Evolutionary conservation across 306 rosid genomes (phyloP), one percentile per base, ranked within the genome.

Genomic region (Cicer pinnatifidum): DNA sequence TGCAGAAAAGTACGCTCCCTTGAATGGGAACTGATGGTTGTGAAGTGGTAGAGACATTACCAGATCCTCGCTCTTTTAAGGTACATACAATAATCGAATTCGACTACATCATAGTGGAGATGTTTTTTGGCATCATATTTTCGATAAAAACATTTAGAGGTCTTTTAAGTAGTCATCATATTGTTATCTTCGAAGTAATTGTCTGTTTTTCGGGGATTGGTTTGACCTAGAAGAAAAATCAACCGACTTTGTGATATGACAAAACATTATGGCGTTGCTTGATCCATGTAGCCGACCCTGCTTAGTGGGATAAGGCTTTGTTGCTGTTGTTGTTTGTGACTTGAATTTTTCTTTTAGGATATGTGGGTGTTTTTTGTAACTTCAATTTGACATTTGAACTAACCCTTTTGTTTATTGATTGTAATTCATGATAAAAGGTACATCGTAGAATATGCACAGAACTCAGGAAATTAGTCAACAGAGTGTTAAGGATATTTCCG

Each of bases 21-120:
- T 73, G 68, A 85, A 92, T 92, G 98, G 90, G 96, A 79, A 82
- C 91, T 80, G 91, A 87, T 87, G 74, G 48, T 23, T 70, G 74
- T 76, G 87, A 86, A 75, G 82, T 45, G 20, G 80, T 39, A 51
- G 88, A 70, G 70, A n/a, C 84, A 17, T 71, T 56, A 72, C 84
- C 81, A 46, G 82, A 67, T 67, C 59, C 75, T 15, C 48, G 61
- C 13, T 79, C 95, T 60, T 84, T 90, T 61, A 87, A 90, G 98
- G 98, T 91, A 81, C 67, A 53, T 45, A 41, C 72, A 35, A 47
- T 3, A 53, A 20, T 64, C 44, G 15, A 63, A 75, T 37, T 76
- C 69, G 48, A 44, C 20, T 16, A 15, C 23, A 65, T 44, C 64
- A 7, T 20, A 10, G 33, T 50, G 41, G 61, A 77, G 48, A 56